Base-by-base conservation (phyloP, 1,284 basidiomycete genomes). In the Puccinia polysora region DNA sequence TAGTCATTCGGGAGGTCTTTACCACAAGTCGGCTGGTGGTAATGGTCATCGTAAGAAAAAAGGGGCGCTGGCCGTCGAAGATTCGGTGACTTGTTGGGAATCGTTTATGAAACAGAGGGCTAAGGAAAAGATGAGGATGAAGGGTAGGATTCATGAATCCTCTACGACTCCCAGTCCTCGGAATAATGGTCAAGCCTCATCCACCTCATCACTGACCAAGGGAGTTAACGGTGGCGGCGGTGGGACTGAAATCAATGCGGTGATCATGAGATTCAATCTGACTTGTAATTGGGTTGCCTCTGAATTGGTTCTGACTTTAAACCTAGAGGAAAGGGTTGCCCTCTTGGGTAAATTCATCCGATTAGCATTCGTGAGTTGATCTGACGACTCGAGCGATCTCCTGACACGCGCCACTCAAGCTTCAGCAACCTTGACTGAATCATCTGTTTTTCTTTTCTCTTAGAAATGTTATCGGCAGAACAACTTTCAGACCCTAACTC, bases 241-340 rank as follows among this genome's bases (percentile, higher is more conserved):
- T 40, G 53, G 63, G 52, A 58, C 59, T 69, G 87, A 87, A 8
- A 81, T 92, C 58, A 85, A 85, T 4, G 87, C 87, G 38, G 85
- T 92, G 34, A 85, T 91, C n/a, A 89, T 88, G 18, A 85, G 92
- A 30, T 94, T 94, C 82, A 92, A 93, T 77, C 81, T 94, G 69
- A 85, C 91, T 77, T 87, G 88, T 5, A 89, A 89, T 76, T 95
- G 92, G 79, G 86, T 89, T 5, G 83, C 87, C 18, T 88, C 89
- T 23, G 91, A 93, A 81, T 75, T 79, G 43, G 79, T 82, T 0
- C 76, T 80, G 2, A 81, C 81, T 25, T 76, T 76, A 23, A 77
- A 76, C 65, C 55, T 79, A 32, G 78, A 82, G 68, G 87, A 91
- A 74, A 84, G 92, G 20, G 85, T 84, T 18, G 78, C 83, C 52